Evolutionary conservation across 306 rosid genomes (phyloP), one percentile per base, ranked within the genome.

Genomic region (Oemleria cerasiformis): DNA sequence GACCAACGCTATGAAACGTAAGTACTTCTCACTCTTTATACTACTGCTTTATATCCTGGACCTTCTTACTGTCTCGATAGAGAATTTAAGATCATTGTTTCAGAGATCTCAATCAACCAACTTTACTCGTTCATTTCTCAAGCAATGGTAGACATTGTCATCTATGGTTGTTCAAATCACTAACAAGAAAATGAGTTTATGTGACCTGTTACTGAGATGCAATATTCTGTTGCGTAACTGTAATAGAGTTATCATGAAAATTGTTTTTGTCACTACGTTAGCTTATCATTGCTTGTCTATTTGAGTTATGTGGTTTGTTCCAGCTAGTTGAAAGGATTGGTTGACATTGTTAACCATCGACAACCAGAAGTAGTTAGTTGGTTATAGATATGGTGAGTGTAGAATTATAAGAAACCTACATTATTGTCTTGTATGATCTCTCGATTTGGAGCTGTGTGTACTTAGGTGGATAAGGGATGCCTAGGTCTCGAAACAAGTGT

Each of bases 1-100:
- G 94, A 93, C 87, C 82, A 76, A 72, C 89, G 91, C 39, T 90
- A 43, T 76, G 87, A 86, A 75, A 73, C 66, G 98, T 91, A 81
- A 84, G 30, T 79, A 21, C 23, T 65, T 66, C 9, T 59, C 71
- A 60, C 64, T 78, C 59, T 72, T 60, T 39, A 41, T 59, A 70
- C 47, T 14, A 10, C 5, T 74, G 34, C 20, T 21, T 45, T 47
- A 43, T 63, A 61, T 48, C 17, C 63, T 65, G 21, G 34, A 21
- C 21, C 71, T 48, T 72, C 19, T 23, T 23, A 11, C 17, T 23
- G 21, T 56, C 61, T 67, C 42, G 48, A 38, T 39, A 7, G 1
- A 44, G 72, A 58, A 51, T 41, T 19, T 15, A 20, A n/a, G 61
- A 48, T 30, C 47, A 39, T 68, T 10, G 40, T 61, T 42, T 16